A percentile compares a stretch with the other conserved stretches of the same genome.
Evolutionary conservation across 352 stramenopile species (phyloP).

Genomic region (Phytophthora nicotianae): DNA sequence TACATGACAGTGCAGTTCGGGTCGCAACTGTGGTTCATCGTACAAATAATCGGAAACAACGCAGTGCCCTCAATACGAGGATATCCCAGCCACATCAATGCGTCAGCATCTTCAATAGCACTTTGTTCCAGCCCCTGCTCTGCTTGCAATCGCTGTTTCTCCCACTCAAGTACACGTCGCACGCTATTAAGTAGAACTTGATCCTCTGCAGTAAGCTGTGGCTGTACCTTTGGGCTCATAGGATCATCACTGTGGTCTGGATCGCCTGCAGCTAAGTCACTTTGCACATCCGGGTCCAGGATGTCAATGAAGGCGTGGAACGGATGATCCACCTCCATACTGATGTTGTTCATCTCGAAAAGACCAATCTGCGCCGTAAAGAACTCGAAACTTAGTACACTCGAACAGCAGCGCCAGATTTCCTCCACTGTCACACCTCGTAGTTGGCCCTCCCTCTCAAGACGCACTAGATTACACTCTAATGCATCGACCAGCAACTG

Average conservation of each 20-base stretch:
- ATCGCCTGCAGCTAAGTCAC: conserved; percentile 28
- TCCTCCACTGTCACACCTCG: conserved; percentile 58
- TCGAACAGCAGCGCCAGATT: conserved; percentile 65
- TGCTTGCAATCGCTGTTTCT: conserved; percentile 40
- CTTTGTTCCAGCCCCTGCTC: conserved; percentile 82
- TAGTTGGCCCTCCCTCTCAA: conserved; percentile 69
- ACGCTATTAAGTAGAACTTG: conserved; percentile 44
- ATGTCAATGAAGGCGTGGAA: conserved; percentile 76
- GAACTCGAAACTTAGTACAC: conserved; percentile 82
- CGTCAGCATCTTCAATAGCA: conserved; percentile 20
- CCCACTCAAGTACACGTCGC: conserved; percentile 49
- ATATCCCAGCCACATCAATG: conserved; percentile 40
- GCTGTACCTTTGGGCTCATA: conserved; percentile 22
- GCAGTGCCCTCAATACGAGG: conserved; percentile 91
- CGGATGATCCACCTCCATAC: conserved; percentile 89
- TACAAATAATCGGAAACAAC: conserved; percentile 93
- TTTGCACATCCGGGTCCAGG: conserved; percentile 55
- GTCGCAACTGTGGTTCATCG: conserved; percentile 97
- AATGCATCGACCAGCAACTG: conserved; percentile 66
- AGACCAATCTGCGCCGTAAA: conserved; percentile 92
- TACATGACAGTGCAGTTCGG: conserved; percentile 93
- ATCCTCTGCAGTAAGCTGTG: conserved; percentile 34
- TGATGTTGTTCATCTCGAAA: conserved; percentile 98
- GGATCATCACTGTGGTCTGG: conserved; percentile 9
- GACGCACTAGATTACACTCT: conserved; percentile 68